These are phyloP conservation scores for Saturnispora sanitii DNA, from an alignment of 805 yeast species.

Conservation along the genomic window DNA sequence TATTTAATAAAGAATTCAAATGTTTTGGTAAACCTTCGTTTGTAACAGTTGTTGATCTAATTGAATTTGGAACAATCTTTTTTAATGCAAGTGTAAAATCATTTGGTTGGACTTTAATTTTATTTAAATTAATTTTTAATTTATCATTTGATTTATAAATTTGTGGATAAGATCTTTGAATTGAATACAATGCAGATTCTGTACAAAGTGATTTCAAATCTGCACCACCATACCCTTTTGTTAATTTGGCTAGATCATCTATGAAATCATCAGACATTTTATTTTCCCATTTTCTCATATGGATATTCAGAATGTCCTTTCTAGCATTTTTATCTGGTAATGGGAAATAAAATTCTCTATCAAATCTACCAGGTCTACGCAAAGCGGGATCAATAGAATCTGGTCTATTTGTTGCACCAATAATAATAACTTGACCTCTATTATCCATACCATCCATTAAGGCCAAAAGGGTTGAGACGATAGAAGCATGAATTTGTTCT, in stretches of 20 bases:
- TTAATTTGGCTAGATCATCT: slow-evolving; percentile 58
- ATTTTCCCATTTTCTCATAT: slow-evolving; percentile 84
- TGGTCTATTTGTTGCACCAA: slow-evolving; percentile 97
- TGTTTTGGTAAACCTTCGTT: slow-evolving; percentile 74
- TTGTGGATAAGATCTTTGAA: slow-evolving; percentile 89
- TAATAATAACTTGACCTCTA: slow-evolving; percentile 94
- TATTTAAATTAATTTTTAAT: slow-evolving; percentile 57
- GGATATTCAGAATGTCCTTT: slow-evolving; percentile 68
- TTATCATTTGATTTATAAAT: slow-evolving; percentile 72
- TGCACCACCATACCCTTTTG: slow-evolving; percentile 98
- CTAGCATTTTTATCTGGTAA: slow-evolving; percentile 78
- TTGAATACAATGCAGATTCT: slow-evolving; percentile 87
- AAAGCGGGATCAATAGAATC: slow-evolving; percentile 98
- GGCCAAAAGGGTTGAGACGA: slow-evolving; percentile 89
- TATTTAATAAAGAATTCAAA: slow-evolving; percentile 52
- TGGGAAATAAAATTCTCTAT: slow-evolving; percentile 93
- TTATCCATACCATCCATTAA: slow-evolving; percentile 99
- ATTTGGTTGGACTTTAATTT: slow-evolving; percentile 62
- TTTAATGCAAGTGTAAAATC: slow-evolving; percentile 84
- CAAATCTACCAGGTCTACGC: slow-evolving; percentile 94
- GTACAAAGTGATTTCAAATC: slow-evolving; percentile 91
- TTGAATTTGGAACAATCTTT: slow-evolving; percentile 85
- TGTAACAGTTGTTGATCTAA: slow-evolving; percentile 61
- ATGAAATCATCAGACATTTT: slow-evolving; percentile 50
- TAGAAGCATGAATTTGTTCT: slow-evolving; percentile 96